Percentiles rank a stretch among this genome's conserved stretches.
Evolutionary conservation across 495 filamentous ascomycete genomes (phyloP).

Genomic region (Aspergillus saccharolyticus): DNA sequence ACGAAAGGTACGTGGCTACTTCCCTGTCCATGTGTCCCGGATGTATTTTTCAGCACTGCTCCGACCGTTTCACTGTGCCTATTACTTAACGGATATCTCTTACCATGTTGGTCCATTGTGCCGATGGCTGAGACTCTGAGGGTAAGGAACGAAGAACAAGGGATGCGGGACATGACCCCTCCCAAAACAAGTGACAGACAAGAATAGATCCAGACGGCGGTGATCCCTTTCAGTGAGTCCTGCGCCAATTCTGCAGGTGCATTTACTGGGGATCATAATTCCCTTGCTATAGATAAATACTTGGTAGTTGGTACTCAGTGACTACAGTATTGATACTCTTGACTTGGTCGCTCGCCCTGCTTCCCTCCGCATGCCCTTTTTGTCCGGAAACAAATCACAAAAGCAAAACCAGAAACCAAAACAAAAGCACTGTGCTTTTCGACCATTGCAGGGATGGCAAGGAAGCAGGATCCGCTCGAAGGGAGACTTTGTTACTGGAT

Average conservation of each 20-base stretch:
- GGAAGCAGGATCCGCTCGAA: not conserved
- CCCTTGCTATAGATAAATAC: slow-evolving; percentile 3
- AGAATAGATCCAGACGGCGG: not conserved
- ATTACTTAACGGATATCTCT: not conserved
- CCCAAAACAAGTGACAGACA: slow-evolving; percentile 2
- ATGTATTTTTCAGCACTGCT: not conserved
- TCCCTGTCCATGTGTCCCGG: not conserved
- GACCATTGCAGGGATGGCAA: not conserved
- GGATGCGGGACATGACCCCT: not conserved
- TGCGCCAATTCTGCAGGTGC: slow-evolving; percentile 29
- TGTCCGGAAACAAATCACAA: too few species aligned
- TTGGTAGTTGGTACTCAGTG: too few species aligned
- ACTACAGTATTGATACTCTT: too few species aligned
- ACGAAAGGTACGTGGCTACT: too few species aligned
- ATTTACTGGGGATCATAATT: slow-evolving; percentile 13
- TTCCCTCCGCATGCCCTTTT: not conserved
- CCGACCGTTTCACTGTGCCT: not conserved
- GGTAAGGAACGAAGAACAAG: not conserved
- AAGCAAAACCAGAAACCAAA: too few species aligned
- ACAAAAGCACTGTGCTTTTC: not conserved
- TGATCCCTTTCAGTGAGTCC: slow-evolving; percentile 10
- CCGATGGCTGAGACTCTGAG: too few species aligned
- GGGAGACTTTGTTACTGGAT: not conserved
- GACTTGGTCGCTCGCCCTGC: slow-evolving; percentile 1
- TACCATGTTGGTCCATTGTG: not conserved